Evolutionary conservation across 257 asterid genomes (phyloP).

Genomic region (Primulina huaijiensis): DNA sequence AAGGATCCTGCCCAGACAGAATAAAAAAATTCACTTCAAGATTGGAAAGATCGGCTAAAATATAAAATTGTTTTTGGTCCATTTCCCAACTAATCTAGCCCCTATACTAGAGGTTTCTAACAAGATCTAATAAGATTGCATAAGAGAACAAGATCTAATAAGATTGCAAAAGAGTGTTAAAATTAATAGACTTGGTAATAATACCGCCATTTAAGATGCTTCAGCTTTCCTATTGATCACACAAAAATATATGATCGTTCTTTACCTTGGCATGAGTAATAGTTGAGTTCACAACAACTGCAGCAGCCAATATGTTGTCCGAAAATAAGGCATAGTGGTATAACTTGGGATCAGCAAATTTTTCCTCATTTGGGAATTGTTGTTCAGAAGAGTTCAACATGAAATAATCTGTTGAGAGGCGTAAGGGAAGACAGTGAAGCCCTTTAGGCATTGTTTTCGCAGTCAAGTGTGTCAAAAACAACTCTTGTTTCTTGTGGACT

Average conservation of each 20-base stretch:
- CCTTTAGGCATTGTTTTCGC: slow-evolving; percentile 70
- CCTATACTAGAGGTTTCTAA: background rate
- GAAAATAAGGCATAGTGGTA: slow-evolving; percentile 93
- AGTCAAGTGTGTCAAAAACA: slow-evolving; percentile 59
- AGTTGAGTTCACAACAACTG: slow-evolving; percentile 87
- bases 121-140: background rate
- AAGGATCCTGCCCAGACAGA: slow-evolving; percentile 40
- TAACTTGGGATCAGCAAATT: slow-evolving; percentile 57
- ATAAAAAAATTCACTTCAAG: slow-evolving; percentile 11
- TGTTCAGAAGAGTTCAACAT: slow-evolving; percentile 55
- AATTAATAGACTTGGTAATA: background rate
- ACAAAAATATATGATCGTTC: slow-evolving; percentile 1
- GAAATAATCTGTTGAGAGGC: slow-evolving; percentile 61
- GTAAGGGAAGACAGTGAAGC: slow-evolving; percentile 69
- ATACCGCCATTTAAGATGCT: background rate
- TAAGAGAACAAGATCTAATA: background rate
- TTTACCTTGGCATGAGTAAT: slow-evolving; percentile 70
- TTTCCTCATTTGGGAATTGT: slow-evolving; percentile 55
- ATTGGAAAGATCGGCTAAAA: background rate
- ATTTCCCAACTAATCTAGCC: background rate
- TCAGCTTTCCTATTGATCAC: background rate
- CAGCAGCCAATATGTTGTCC: slow-evolving; percentile 84
- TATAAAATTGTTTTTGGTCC: background rate
- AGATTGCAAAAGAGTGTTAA: background rate
- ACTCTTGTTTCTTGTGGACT: slow-evolving; percentile 54